Percentiles rank a stretch among this genome's conserved stretches.
These are phyloP conservation scores for Chalciporus chontae DNA, from an alignment of 768 basidiomycete species.

Conservation along the genomic window DNA sequence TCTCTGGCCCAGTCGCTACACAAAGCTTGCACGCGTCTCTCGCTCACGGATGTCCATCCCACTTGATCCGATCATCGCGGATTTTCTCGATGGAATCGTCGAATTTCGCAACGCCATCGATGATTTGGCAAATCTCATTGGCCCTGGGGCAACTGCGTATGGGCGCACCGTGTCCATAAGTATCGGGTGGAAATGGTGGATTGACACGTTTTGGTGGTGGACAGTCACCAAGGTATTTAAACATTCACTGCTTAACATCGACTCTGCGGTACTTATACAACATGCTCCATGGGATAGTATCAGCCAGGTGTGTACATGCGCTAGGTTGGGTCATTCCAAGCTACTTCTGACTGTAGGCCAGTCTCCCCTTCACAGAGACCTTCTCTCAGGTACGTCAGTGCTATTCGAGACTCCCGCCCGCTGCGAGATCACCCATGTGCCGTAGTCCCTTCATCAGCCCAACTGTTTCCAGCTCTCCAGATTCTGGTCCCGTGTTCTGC, in stretches of 20 bases:
- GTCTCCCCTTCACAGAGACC: neutral
- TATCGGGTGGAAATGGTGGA: conserved; percentile 33
- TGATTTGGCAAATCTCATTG: conserved; percentile 39
- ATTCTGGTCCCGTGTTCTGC: conserved; percentile 14
- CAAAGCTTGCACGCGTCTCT: conserved; percentile 24
- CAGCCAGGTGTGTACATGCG: conserved; percentile 23
- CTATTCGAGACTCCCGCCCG: neutral
- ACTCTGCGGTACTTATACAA: neutral
- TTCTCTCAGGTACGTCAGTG: neutral
- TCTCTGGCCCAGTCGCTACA: conserved; percentile 43
- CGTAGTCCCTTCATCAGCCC: conserved; percentile 6
- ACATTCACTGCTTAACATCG: no score
- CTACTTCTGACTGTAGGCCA: neutral
- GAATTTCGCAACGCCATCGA: conserved; percentile 41
- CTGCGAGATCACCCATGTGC: conserved; percentile 5
- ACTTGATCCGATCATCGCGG: conserved; percentile 34
- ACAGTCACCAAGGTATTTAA: conserved; percentile 16
- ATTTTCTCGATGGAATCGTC: conserved; percentile 36
- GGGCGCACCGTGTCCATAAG: conserved; percentile 37
- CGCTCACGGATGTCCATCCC: conserved; percentile 30
- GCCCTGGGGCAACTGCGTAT: conserved; percentile 30
- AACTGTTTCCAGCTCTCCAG: conserved; percentile 4
- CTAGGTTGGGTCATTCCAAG: neutral
- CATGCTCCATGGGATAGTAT: conserved; percentile 2
- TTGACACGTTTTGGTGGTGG: conserved; percentile 36